Percentiles rank a stretch among this genome's conserved stretches.
These are phyloP conservation scores for Rhizophagus sp. DNA, from an alignment of 192 early-diverging fungal genomes.

Conservation along the genomic window DNA sequence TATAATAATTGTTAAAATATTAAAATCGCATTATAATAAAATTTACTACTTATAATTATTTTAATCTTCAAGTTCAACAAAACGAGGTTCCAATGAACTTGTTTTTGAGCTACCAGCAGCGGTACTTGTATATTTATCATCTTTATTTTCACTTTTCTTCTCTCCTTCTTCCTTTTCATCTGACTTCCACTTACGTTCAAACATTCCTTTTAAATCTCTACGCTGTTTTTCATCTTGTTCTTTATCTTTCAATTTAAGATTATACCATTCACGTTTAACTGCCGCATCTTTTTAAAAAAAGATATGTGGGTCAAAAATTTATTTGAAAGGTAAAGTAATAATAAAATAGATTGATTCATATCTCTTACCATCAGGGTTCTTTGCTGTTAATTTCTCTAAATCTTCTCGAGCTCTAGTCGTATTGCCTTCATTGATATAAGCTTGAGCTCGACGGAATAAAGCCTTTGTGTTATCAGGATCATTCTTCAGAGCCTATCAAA, in stretches of 20 bases:
- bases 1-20: too few species aligned
- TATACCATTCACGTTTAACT: slow-evolving; percentile 40
- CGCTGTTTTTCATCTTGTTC: slow-evolving; percentile 43
- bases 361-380: slow-evolving; percentile 28
- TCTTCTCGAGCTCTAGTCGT: slow-evolving; percentile 41
- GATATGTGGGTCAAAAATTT: neutral
- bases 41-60: too few species aligned
- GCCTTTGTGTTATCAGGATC: slow-evolving; percentile 46
- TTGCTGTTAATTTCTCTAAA: slow-evolving; percentile 37
- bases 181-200: slow-evolving; percentile 39
- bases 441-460: slow-evolving; percentile 46
- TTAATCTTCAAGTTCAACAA: too few species aligned
- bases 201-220: slow-evolving; percentile 42
- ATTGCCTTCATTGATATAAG: slow-evolving; percentile 43
- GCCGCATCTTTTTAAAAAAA: slow-evolving; percentile 32
- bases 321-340: neutral
- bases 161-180: slow-evolving; percentile 34
- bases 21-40: too few species aligned
- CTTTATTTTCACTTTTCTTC: neutral
- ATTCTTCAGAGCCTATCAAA: slow-evolving; percentile 35
- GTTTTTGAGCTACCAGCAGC: neutral
- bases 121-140: neutral
- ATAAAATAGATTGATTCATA: neutral
- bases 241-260: slow-evolving; percentile 38
- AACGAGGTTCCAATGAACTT: too few species aligned